These are phyloP conservation scores for Nemania bipapillata DNA, from an alignment of 2,329 filamentous ascomycete genomes.

Conservation along the genomic window DNA sequence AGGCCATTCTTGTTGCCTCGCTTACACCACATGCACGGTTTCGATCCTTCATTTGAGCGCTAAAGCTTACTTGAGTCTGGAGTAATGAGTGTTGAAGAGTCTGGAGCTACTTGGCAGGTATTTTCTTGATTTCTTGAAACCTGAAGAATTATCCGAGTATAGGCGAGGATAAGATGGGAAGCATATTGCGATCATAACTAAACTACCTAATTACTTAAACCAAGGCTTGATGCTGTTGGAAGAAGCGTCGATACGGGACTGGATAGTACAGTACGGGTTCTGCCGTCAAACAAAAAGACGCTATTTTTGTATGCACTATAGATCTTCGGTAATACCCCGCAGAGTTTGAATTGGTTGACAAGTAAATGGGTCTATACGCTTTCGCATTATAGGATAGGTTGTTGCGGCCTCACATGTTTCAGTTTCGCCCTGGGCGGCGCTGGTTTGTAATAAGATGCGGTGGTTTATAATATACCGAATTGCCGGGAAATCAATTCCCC, in stretches of 20 bases:
- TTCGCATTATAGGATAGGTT: background rate
- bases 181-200: background rate
- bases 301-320: conserved; percentile 1
- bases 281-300: background rate
- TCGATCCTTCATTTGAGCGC: background rate
- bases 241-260: background rate
- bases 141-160: background rate
- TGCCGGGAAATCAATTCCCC: background rate
- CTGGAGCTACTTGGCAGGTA: background rate
- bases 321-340: background rate
- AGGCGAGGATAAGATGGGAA: background rate
- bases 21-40: background rate
- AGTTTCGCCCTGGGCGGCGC: background rate
- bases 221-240: background rate
- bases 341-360: background rate
- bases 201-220: background rate
- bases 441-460: conserved; percentile 2
- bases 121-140: background rate
- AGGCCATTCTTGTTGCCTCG: conserved; percentile 7
- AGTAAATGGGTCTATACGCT: background rate
- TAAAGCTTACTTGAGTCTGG: conserved; percentile 1
- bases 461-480: conserved; percentile 18
- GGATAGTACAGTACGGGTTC: background rate
- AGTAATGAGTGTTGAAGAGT: conserved; percentile 8
- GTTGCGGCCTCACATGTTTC: conserved; percentile 7